Evolutionary conservation across 2,329 filamentous ascomycete genomes (phyloP), one percentile per base, ranked within the genome.

Genomic region (Amesomyces nigricolor): DNA sequence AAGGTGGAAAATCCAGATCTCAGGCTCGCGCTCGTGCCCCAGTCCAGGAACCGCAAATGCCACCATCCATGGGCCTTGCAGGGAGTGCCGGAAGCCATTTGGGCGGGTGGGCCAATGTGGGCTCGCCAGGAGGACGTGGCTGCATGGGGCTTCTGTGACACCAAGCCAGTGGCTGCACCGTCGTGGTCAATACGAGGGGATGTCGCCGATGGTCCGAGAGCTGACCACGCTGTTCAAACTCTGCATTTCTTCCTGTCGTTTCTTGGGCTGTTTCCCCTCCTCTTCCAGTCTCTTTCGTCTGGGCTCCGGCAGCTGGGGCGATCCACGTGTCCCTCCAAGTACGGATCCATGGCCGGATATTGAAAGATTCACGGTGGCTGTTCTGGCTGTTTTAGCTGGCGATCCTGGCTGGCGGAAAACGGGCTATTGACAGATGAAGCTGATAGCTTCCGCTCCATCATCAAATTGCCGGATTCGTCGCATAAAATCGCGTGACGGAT

Each of bases 1-100:
- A 58, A 52, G 56, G 17, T 29, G 42, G 22, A 44, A 52, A 51
- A 35, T 17, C 54, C 46, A 57, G 50, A 53, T 53, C 51, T 10
- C 5, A 2, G 42, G 9, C 55, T 56, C 57, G 57, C 49, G n/a
- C 57, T 56, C 35, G 35, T 53, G 29, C 16, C 46, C 53, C 53
- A 38, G 46, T 51, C 50, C 38, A 39, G 49, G 54, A 32, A 50
- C 45, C 35, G 39, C 46, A 16, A 45, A 54, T 49, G 45, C 22
- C 22, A 22, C 22, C 22, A 22, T 26, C 17, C 51, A n/a, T n/a
- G 43, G 29, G 10, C 47, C 26, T 19, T 46, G 53, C 42, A 11
- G 17, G 48, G 17, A 32, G 26, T 40, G 22, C 42, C 30, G 32
- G 46, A 10, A 26, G 29, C 29, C 44, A 19, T 37, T 35, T 39